These are phyloP conservation scores for Malassezia arunalokei DNA, from an alignment of 1,284 basidiomycete species.

Conservation along the genomic window DNA sequence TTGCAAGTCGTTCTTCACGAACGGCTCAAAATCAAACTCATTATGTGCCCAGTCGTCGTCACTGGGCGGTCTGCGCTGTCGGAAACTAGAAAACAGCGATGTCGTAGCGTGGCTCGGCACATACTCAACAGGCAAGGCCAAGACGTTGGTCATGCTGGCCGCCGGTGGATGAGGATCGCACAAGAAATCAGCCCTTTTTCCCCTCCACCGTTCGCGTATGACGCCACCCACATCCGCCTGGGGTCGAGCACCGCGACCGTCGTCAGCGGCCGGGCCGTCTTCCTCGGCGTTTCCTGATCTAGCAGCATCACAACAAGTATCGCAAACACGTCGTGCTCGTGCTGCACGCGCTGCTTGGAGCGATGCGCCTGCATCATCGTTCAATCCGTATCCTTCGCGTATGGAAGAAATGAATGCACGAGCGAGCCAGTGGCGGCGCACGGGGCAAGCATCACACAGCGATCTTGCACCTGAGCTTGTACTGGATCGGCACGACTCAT, in stretches of 20 bases:
- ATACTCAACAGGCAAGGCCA: conserved; percentile 11
- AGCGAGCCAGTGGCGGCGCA: conserved; percentile 4
- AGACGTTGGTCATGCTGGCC: background rate
- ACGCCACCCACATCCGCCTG: background rate
- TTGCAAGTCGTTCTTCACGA: conserved; percentile 68
- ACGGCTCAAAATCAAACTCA: conserved; percentile 69
- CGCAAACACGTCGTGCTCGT: conserved; percentile 7
- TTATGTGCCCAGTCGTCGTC: conserved; percentile 53
- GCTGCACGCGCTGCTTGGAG: conserved; percentile 4
- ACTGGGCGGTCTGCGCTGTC: conserved; percentile 10
- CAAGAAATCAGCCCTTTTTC: background rate
- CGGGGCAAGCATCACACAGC: background rate
- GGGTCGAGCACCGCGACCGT: background rate
- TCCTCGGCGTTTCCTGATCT: conserved; percentile 10
- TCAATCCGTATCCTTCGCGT: conserved; percentile 7
- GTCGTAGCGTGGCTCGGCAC: conserved; percentile 13
- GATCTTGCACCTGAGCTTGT: background rate
- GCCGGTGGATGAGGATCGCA: background rate
- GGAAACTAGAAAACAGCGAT: conserved; percentile 13
- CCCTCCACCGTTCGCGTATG: background rate
- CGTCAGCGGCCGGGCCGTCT: background rate
- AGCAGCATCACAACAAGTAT: background rate
- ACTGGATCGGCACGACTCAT: background rate
- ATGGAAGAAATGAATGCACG: conserved; percentile 9
- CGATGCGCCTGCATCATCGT: background rate